These are phyloP conservation scores for Gymnopilus junonius DNA, from an alignment of 768 basidiomycete species.

Conservation along the genomic window DNA sequence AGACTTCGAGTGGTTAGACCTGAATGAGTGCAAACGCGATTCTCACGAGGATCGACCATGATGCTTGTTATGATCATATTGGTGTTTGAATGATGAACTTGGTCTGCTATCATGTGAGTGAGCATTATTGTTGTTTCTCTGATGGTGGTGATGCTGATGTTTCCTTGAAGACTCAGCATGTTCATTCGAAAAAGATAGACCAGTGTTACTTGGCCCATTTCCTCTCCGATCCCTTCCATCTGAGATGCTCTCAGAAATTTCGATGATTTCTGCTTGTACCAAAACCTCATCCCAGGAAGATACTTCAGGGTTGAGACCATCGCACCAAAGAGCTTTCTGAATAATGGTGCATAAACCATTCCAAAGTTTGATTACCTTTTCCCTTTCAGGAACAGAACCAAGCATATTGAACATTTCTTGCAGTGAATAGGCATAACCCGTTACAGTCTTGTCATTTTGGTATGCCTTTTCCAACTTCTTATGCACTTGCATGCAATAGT, in stretches of 20 bases:
- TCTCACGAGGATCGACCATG: background rate
- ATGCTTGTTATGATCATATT: background rate
- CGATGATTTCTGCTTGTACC: slow-evolving; percentile 11
- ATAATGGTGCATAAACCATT: slow-evolving; percentile 28
- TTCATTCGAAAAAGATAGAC: background rate
- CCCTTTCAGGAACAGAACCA: slow-evolving; percentile 29
- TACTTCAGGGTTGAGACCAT: slow-evolving; percentile 30
- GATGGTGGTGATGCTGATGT: background rate
- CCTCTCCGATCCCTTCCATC: background rate
- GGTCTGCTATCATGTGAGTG: background rate
- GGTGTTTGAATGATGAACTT: background rate
- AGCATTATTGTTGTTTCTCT: background rate
- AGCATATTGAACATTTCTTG: slow-evolving; percentile 38
- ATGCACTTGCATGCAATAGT: slow-evolving; percentile 21
- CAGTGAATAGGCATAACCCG: slow-evolving; percentile 23
- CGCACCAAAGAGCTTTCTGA: slow-evolving; percentile 30
- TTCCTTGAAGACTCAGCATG: background rate
- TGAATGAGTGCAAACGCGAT: background rate
- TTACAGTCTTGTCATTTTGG: slow-evolving; percentile 31
- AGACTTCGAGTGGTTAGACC: background rate
- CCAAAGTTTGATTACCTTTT: slow-evolving; percentile 39
- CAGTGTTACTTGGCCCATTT: background rate
- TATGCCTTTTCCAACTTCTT: slow-evolving; percentile 23
- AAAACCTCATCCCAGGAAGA: slow-evolving; percentile 21
- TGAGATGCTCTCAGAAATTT: slow-evolving; percentile 15